Evolutionary conservation across 78 protist genomes (phyloP), one percentile per base, ranked within the genome.

Genomic region (Paratrimastix pyriformis): DNA sequence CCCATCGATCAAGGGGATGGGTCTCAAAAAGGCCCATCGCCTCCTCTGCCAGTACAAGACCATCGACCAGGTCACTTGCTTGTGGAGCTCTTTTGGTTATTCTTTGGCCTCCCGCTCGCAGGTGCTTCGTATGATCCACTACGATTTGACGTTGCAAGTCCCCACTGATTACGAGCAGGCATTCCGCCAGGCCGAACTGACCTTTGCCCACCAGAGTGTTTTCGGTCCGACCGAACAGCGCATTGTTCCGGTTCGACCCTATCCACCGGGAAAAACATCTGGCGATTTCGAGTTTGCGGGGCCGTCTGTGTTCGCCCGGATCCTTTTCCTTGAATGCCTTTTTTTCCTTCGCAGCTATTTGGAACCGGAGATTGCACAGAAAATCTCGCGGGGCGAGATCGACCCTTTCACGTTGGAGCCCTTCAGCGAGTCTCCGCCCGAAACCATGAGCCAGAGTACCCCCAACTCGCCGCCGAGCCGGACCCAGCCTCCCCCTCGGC

Each of bases 11-110:
- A n/a, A 55, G 0, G 92, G 96, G 18, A 70, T 94, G 48, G 99
- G 99, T 2, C 1, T 94, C 39, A 88, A 86, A 68, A 94, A 77
- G 33, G 93, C 99, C 1, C 54, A 72, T 69, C 35, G 64, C 37
- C 18, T 81, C 4, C 18, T 93, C 24, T 79, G 68, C 24, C 32
- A 55, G 55, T 37, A 72, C 35, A 37, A 80, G 26, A 75, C 65
- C 44, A 59, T 74, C 11, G 80, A 83, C 29, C 57, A 73, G 7
- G 77, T 86, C 33, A 65, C 69, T 65, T 24, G 21, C 40, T 65
- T 40, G 18, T 65, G n/a, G 21, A 18, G 24, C 33, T 29, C 21
- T 29, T 65, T 29, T 65, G 21, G n/a, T 24, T 21, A 40, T 65
- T 65, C 18, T 65, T 21, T 21, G n/a, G 21, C 57, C 45, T 65